Percentiles rank a stretch among this genome's conserved stretches.
Evolutionary conservation across 257 asterid genomes (phyloP).

Genomic region (Solanum etuberosum): DNA sequence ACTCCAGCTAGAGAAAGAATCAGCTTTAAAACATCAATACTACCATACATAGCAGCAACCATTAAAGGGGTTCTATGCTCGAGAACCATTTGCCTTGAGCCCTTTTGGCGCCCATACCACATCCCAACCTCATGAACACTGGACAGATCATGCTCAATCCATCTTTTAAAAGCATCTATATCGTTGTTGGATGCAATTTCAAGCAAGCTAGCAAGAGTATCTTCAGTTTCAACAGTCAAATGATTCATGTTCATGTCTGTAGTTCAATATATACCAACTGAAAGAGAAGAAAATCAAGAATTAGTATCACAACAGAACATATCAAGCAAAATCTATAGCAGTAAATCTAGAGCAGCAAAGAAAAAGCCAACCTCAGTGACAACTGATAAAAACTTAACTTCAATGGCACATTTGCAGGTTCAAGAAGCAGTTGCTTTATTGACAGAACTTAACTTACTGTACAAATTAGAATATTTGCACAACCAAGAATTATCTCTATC

Average conservation of each 20-base stretch:
- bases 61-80: slow-evolving; percentile 73
- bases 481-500: background rate
- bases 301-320: slow-evolving; percentile 14
- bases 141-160: slow-evolving; percentile 24
- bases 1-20: slow-evolving; percentile 47
- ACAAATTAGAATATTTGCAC: background rate
- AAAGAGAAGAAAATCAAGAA: slow-evolving; percentile 9
- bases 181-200: slow-evolving; percentile 83
- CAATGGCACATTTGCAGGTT: background rate
- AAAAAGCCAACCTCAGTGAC: background rate
- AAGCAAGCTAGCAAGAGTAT: slow-evolving; percentile 44
- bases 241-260: slow-evolving; percentile 28
- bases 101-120: slow-evolving; percentile 77
- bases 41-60: slow-evolving; percentile 87
- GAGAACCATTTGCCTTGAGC: slow-evolving; percentile 66
- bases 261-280: slow-evolving; percentile 11
- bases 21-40: slow-evolving; percentile 46
- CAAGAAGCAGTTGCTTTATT: background rate
- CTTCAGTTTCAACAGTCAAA: slow-evolving; percentile 46
- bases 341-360: background rate
- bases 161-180: slow-evolving; percentile 35
- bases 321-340: background rate
- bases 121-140: slow-evolving; percentile 45
- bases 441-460: background rate
- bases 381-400: background rate